These are phyloP conservation scores for Cercophora newfieldiana DNA, from an alignment of 495 filamentous ascomycete species.

Conservation along the genomic window DNA sequence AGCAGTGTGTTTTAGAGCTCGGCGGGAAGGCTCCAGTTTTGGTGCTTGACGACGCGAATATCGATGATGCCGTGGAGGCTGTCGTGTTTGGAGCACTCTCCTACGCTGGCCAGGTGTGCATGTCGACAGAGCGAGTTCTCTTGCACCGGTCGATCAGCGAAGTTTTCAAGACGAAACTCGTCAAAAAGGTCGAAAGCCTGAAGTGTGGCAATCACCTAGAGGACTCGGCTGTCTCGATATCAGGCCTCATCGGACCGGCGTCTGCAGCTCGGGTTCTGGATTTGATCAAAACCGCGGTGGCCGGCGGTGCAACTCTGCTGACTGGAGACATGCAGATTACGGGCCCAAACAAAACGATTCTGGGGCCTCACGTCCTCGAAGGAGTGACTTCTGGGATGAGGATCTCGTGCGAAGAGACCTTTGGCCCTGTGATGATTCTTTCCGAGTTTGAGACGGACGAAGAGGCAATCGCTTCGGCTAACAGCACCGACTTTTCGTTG, in stretches of 20 bases:
- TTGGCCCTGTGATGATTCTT: conserved; percentile 37
- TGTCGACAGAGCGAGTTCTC: conserved; percentile 40
- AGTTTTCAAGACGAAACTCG: conserved; percentile 29
- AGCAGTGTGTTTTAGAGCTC: conserved; percentile 53
- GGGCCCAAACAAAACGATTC: conserved; percentile 31
- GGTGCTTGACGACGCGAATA: conserved; percentile 36
- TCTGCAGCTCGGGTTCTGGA: conserved; percentile 57
- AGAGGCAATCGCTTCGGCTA: conserved; percentile 36
- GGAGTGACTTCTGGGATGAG: conserved; percentile 33
- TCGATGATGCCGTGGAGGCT: conserved; percentile 37
- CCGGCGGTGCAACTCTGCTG: conserved; percentile 35
- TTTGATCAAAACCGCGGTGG: conserved; percentile 56
- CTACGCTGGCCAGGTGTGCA: conserved; percentile 39
- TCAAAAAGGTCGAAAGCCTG: conserved; percentile 23
- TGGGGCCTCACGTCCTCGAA: conserved; percentile 35
- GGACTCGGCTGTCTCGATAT: conserved; percentile 43
- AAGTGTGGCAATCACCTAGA: conserved; percentile 39
- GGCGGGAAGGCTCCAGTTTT: conserved; percentile 40
- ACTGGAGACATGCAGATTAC: conserved; percentile 28
- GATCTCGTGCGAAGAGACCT: conserved; percentile 35
- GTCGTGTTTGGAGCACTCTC: conserved; percentile 34
- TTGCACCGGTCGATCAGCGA: conserved; percentile 30
- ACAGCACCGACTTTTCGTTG: conserved; percentile 36
- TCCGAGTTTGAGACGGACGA: conserved; percentile 32
- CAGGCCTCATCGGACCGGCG: conserved; percentile 54